A percentile compares a stretch with the other conserved stretches of the same genome.
phyloP scores from a whole-genome alignment of 805 yeast species.

The Cyberlindnera xylosilytica region DNA sequence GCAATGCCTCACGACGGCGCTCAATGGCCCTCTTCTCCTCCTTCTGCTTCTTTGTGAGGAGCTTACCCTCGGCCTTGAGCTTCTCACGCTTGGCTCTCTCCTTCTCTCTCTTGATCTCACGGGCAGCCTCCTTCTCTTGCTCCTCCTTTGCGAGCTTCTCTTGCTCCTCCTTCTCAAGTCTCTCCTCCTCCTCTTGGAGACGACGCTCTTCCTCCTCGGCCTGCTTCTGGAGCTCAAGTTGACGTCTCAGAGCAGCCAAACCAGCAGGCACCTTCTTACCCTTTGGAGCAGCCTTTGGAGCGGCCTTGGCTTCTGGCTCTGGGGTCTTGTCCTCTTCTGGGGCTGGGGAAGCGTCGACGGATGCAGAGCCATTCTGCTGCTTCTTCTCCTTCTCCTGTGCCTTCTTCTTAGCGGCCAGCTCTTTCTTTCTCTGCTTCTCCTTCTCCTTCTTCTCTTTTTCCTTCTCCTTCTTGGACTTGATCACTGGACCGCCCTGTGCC shows the following conservation, averaged over 20 bases:
- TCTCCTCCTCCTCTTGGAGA: constrained; percentile 72
- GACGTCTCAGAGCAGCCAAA: constrained; percentile 85
- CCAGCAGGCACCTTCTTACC: constrained; percentile 84
- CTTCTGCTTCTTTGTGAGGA: constrained; percentile 89
- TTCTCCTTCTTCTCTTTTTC: constrained; percentile 94
- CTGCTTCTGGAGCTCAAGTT: constrained; percentile 84
- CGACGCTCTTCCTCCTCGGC: constrained; percentile 79
- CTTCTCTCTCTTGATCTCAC: constrained; percentile 73
- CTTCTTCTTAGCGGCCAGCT: constrained; percentile 82
- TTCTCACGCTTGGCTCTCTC: constrained; percentile 86
- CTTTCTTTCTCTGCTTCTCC: constrained; percentile 88
- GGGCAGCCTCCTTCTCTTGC: constrained; percentile 52
- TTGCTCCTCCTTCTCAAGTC: constrained; percentile 45
- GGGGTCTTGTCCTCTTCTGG: constrained; percentile 11
- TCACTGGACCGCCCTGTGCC: constrained; percentile 56
- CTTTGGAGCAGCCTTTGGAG: constrained; percentile 41
- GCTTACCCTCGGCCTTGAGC: constrained; percentile 94
- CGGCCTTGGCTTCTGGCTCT: constrained; percentile 29
- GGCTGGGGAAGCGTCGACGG: constrained; percentile 29
- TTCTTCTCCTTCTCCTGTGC: constrained; percentile 31
- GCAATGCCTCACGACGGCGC: constrained; percentile 82
- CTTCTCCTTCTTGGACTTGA: constrained; percentile 90
- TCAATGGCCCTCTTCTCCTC: constrained; percentile 85
- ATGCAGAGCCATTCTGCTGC: constrained; percentile 3
- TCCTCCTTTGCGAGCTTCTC: constrained; percentile 43